Conservation (phyloP, 768 basidiomycete species). For the Russula sp. region DNA sequence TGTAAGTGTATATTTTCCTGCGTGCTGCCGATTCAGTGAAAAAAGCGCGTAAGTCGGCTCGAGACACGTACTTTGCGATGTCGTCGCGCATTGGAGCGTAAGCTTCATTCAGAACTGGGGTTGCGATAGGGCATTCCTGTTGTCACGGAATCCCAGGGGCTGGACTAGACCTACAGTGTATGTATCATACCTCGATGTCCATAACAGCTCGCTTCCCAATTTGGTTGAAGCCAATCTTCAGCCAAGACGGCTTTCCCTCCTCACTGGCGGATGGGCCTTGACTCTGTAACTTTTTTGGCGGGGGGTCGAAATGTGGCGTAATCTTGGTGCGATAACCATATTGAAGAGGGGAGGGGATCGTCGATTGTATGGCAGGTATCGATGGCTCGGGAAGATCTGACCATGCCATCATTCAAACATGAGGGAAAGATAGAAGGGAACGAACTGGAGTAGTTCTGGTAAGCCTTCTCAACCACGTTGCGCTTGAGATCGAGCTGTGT, state of each 20-base stretch:
- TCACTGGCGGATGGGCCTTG: slow-evolving; percentile 22
- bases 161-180: neutral
- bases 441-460: slow-evolving; percentile 63
- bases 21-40: neutral
- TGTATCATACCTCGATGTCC: slow-evolving; percentile 76
- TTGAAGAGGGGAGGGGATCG: slow-evolving; percentile 81
- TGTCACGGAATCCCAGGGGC: neutral
- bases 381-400: slow-evolving; percentile 48
- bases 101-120: slow-evolving; percentile 67
- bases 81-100: slow-evolving; percentile 54
- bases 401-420: neutral
- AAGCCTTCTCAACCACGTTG: slow-evolving; percentile 81
- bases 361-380: slow-evolving; percentile 63
- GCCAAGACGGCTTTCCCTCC: slow-evolving; percentile 51
- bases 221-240: slow-evolving; percentile 86
- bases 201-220: slow-evolving; percentile 67
- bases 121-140: slow-evolving; percentile 90
- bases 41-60: neutral
- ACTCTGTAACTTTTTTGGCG: slow-evolving; percentile 41
- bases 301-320: slow-evolving; percentile 90
- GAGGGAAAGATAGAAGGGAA: neutral
- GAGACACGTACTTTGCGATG: slow-evolving; percentile 54
- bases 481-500: slow-evolving; percentile 82
- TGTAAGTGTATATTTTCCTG: slow-evolving; percentile 77
- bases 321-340: slow-evolving; percentile 96